Evolutionary conservation across 495 filamentous ascomycete genomes (phyloP), one percentile per base, ranked within the genome.

Genomic region (Parathielavia appendiculata): DNA sequence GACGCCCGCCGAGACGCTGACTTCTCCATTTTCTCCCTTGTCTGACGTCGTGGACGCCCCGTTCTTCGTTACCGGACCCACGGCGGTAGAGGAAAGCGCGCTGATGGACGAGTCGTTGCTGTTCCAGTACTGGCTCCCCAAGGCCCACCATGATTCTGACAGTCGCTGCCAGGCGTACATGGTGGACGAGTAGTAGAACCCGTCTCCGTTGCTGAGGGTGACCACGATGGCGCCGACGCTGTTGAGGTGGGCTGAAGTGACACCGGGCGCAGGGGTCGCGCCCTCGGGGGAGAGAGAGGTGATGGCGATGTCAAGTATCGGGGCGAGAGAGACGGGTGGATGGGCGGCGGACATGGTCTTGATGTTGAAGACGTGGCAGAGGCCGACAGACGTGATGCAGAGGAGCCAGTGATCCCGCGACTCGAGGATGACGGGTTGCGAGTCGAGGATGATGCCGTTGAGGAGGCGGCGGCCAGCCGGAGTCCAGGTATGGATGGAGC

Each of bases 51-150:
- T 6, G 26, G 26, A 30, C 6, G 40, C 11, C 17, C 44, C 74
- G 46, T 60, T 63, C 34, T 73, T 71, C 45, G 66, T 14, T 16
- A 36, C 23, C 0, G 81, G 73, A 2, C 81, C 81, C 17, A 82
- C 78, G 19, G 83, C 85, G 10, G 86, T 85, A 0, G 88, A 83
- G 49, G 90, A 86, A 9, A 95, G 69, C 51, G 90, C 89, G 57
- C 86, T 83, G 30, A 91, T 80, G 0, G 90, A 89, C 13, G 87
- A 85, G 60, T 92, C 92, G 38, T 90, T 91, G n/a, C 88, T 89
- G 72, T 96, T 96, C 93, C 95, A 97, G 70, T 97, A 97, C 70
- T 97, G 93, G 67, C 88, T 92, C 22, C 92, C 92, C 1, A 97
- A 90, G 3, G 93, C 92, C 93, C 95, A 99, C 95, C 93, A 99